Base-by-base conservation (phyloP, 768 basidiomycete species). In the Clitopilus passeckerianus region DNA sequence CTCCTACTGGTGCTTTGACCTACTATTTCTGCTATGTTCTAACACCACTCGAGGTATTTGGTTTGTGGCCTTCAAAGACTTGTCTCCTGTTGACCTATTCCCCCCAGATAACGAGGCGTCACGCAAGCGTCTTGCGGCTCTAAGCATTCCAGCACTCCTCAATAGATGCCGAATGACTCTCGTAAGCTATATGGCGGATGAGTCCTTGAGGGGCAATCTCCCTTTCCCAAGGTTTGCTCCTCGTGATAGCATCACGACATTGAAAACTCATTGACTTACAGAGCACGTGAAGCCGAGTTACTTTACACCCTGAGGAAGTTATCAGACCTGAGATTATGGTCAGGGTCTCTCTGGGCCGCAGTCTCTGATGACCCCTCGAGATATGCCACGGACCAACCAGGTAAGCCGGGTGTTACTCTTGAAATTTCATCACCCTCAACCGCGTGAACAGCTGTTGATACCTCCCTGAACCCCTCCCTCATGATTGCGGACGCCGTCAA, bases 1-100 rank as follows among this genome's bases (percentile, higher is more conserved):
- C 68, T 87, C 91, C 6, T 95, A 92, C 74, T 95, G 93, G 93
- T 94, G 91, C 67, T 88, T 95, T 58, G 93, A 96, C 66, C 74
- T 95, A 10, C 69, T 96, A 34, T 95, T 95, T 71, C 68, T 90
- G 63, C 78, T 95, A 30, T 95, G 91, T 65, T 89, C 90, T 0
- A 74, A 86, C 64, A 75, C 77, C 0, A 84, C 82, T 1, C 79
- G 77, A 72, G 89, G 90, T 87, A 60, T 27, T 75, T 60, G 5
- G 52, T 33, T 15, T 34, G 41, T 24, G 18, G 5, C 33, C 22
- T 20, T 33, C 23, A 14, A 35, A 7, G 12, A 23, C 9, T n/a
- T 23, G 1, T 20, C 24, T 16, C 46, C 52, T 20, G 18, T n/a
- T 54, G 23, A 23, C 14, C 27, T 5, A 15, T 35, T 30, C 27